phyloP scores from a whole-genome alignment of 495 filamentous ascomycete genomes.

The Clavariopsis aquatica region DNA sequence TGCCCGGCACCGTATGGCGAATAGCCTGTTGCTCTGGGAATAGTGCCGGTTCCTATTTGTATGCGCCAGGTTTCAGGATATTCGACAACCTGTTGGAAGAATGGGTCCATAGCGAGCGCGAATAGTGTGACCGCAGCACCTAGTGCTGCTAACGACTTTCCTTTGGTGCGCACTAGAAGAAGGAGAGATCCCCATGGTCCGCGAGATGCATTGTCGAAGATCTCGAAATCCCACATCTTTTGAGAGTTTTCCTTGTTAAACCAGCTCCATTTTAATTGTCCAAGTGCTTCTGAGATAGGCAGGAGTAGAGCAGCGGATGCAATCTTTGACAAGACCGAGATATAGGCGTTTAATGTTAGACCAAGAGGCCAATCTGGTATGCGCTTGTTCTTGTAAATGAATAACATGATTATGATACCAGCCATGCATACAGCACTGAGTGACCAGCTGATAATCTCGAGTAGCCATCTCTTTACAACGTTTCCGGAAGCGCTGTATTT shows the following conservation, averaged over 20 bases:
- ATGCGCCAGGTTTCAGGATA: conserved; percentile 17
- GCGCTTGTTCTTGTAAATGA: conserved; percentile 8
- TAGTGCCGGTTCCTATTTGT: conserved; percentile 2
- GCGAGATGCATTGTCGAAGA: conserved; percentile 30
- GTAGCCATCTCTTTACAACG: conserved; percentile 24
- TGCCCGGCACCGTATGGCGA: too few species aligned
- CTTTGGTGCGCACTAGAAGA: conserved; percentile 25
- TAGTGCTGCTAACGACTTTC: conserved; percentile 21
- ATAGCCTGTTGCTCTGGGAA: conserved; percentile 15
- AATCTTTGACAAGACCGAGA: conserved; percentile 20
- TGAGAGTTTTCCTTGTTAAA: conserved; percentile 14
- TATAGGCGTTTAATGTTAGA: conserved; percentile 24
- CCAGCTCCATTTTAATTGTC: conserved; percentile 38
- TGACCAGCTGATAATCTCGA: conserved; percentile 29
- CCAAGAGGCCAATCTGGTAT: conserved; percentile 10
- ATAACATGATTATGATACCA: conserved; percentile 18
- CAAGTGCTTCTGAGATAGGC: conserved; percentile 28
- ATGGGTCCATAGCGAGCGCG: conserved; percentile 31
- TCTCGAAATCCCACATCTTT: conserved; percentile 36
- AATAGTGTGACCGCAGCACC: conserved; percentile 27
- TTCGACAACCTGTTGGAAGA: conserved; percentile 35
- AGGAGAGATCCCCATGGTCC: conserved; percentile 35
- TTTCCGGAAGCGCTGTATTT: conserved; percentile 18
- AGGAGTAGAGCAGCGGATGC: conserved; percentile 14
- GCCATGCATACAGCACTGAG: conserved; percentile 29